Base-by-base conservation (phyloP, 305 asterid species). In the Fraxinus nigra region DNA sequence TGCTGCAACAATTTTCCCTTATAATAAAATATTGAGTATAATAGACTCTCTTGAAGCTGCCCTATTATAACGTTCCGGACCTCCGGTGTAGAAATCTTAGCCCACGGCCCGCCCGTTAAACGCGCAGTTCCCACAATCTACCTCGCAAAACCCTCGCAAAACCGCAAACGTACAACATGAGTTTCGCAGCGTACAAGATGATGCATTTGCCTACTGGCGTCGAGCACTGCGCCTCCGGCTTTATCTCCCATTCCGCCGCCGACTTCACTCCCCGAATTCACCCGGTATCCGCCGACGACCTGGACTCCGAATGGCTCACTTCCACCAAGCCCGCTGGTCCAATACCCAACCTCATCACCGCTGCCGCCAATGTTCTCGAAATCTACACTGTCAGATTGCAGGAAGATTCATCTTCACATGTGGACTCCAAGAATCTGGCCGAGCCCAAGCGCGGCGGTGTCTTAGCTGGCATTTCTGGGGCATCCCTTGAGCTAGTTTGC, bases 141-240 rank as follows among this genome's bases (percentile, higher is more conserved):
- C 70, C 43, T 37, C 56, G 38, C 38, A 76, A 48, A 76, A 76
- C 79, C 79, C 79, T 76, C 40, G 28, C 20, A 24, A 67, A 76
- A 40, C 70, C 56, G 81, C 65, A 34, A 65, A 63, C 51, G 79
- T 56, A 43, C 87, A 87, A 85, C 79, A 95, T 94, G 99, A 95
- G 99, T 83, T 94, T 40, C 89, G 97, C 98, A 56, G 97, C 97
- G 84, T 90, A 86, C 91, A 93, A 92, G 90, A 83, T 88, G 93
- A 93, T 94, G 98, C 99, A 94, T 80, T 84, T 89, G 86, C 93
- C 98, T 5, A 94, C 98, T 80, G 97, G 98, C 82, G 88, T 94
- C 87, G 98, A 95, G 88, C 93, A 92, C 78, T 94, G 97, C 48
- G 95, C 95, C 32, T 79, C 99, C 48, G 99, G 98, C 16, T 95